These are phyloP conservation scores for Xylaria bambusicola DNA, from an alignment of 495 filamentous ascomycete genomes.

Conservation along the genomic window DNA sequence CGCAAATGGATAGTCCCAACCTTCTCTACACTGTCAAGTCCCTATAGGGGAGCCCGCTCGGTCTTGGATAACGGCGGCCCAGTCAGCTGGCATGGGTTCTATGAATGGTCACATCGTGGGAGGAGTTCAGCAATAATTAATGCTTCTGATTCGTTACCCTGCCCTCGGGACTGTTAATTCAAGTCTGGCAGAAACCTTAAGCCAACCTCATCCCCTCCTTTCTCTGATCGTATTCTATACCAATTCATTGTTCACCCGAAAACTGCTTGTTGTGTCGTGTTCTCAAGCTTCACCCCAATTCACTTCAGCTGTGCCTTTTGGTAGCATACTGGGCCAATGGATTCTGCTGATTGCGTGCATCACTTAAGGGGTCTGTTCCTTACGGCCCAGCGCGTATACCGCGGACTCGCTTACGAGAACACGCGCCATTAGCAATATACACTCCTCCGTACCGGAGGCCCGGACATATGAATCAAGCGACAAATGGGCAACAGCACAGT, in stretches of 20 bases:
- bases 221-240: slow-evolving; percentile 28
- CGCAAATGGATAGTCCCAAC: slow-evolving; percentile 42
- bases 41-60: slow-evolving; percentile 54
- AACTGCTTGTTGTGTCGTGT: slow-evolving; percentile 14
- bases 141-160: slow-evolving; percentile 36
- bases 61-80: slow-evolving; percentile 13
- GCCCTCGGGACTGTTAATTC: slow-evolving; percentile 25
- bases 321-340: not conserved
- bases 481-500: not conserved
- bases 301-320: not conserved
- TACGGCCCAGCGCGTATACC: slow-evolving; percentile 8
- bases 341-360: slow-evolving; percentile 6
- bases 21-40: slow-evolving; percentile 71
- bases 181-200: slow-evolving; percentile 34
- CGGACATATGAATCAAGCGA: not conserved
- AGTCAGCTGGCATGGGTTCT: slow-evolving; percentile 17
- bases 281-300: not conserved
- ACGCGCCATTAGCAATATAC: not conserved
- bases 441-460: not conserved
- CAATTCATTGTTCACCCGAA: slow-evolving; percentile 21
- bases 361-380: not conserved
- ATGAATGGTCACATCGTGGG: slow-evolving; percentile 20
- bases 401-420: not conserved
- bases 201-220: slow-evolving; percentile 30
- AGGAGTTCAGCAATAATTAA: slow-evolving; percentile 17